phyloP scores from a whole-genome alignment of 2,329 filamentous ascomycete genomes.

The Teratosphaeria epicoccoides region DNA sequence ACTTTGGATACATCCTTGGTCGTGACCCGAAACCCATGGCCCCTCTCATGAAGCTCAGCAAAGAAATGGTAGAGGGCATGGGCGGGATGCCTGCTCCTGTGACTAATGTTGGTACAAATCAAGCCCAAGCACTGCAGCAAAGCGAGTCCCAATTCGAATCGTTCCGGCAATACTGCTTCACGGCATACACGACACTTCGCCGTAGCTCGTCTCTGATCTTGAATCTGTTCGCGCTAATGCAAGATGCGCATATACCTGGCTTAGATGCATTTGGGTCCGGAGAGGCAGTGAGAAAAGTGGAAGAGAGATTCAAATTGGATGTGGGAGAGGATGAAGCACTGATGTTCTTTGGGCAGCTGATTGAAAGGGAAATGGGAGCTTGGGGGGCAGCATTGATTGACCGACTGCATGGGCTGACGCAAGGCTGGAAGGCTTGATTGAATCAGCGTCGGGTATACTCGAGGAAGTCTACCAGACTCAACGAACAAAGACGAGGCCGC shows the following conservation, averaged over 20 bases:
- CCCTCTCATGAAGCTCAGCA: conserved; percentile 90
- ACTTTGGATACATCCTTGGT: conserved; percentile 96
- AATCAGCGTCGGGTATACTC: no score
- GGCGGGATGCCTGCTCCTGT: conserved; percentile 47
- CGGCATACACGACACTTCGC: conserved; percentile 81
- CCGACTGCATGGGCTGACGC: conserved; percentile 83
- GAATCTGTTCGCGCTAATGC: conserved; percentile 93
- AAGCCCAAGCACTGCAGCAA: neutral
- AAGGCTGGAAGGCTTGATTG: conserved; percentile 66
- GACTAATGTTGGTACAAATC: neutral
- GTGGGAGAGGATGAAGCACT: conserved; percentile 88
- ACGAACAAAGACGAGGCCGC: no score
- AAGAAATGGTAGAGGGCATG: conserved; percentile 99
- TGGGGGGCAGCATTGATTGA: conserved; percentile 92
- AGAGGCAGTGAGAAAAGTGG: conserved; percentile 66
- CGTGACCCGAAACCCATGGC: conserved; percentile 96
- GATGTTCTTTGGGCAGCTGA: conserved; percentile 73
- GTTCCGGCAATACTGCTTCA: conserved; percentile 94
- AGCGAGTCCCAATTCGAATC: conserved; percentile 56
- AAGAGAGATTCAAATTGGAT: conserved; percentile 87
- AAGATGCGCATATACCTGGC: conserved; percentile 93
- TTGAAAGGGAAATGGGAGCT: conserved; percentile 81
- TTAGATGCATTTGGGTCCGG: conserved; percentile 51
- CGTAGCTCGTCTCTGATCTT: conserved; percentile 86
- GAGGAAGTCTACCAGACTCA: no score